Evolutionary conservation across 345 rosid genomes (phyloP).

Genomic region (Kandelia obovata): DNA sequence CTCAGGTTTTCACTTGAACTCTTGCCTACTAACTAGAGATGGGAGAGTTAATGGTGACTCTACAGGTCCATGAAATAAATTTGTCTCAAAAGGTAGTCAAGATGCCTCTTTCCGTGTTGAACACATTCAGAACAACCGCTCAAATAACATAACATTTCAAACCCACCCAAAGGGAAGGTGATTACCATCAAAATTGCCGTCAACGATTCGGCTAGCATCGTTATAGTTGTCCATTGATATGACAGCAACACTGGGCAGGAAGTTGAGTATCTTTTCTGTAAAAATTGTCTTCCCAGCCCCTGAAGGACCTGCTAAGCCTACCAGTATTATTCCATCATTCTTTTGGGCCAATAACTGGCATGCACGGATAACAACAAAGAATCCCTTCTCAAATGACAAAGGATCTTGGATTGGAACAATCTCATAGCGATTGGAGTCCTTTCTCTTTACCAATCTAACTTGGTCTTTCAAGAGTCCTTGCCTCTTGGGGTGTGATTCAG

Average conservation of each 20-base stretch:
- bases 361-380: conserved; percentile 80
- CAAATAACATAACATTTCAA: not conserved
- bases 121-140: not conserved
- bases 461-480: conserved; percentile 85
- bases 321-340: conserved; percentile 77
- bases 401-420: conserved; percentile 67
- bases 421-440: conserved; percentile 60
- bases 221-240: conserved; percentile 95
- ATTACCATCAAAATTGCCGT: conserved; percentile 92
- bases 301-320: conserved; percentile 97
- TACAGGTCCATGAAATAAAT: not conserved
- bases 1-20: not conserved
- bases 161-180: conserved; percentile 2
- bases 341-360: conserved; percentile 85
- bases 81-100: not conserved
- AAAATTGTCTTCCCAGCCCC: conserved; percentile 99
- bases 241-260: conserved; percentile 82
- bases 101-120: not conserved
- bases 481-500: conserved; percentile 55
- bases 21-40: not conserved
- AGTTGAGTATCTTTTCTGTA: conserved; percentile 83
- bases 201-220: conserved; percentile 84
- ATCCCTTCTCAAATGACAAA: conserved; percentile 90
- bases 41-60: not conserved
- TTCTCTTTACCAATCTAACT: conserved; percentile 69